Percentiles rank a stretch among this genome's conserved stretches.
Conservation (phyloP, 139 green algal species). For the Chlorella vulgaris region DNA sequence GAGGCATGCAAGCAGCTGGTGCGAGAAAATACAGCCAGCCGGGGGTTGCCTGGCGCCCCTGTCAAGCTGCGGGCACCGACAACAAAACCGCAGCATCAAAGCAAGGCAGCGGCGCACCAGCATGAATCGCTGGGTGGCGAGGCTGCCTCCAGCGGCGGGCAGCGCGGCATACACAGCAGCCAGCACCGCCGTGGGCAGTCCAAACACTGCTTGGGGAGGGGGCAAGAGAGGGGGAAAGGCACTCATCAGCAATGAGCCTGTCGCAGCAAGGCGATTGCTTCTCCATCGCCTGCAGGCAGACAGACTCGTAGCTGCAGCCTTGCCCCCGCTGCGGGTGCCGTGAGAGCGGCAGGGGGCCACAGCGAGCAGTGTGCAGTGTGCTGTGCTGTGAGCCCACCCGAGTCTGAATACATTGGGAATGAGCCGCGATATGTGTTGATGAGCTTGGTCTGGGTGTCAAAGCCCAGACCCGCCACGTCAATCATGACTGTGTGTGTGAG, state of each 20-base stretch:
- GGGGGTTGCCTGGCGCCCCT: no score
- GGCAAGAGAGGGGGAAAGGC: neutral
- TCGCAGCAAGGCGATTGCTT: no score
- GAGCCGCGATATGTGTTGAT: constrained; percentile 72
- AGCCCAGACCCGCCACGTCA: constrained; percentile 81
- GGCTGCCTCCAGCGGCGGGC: constrained; percentile 57
- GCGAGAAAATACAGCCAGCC: neutral
- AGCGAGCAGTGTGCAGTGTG: no score
- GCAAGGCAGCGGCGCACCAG: constrained; percentile 35
- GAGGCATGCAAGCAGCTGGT: neutral
- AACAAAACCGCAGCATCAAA: neutral
- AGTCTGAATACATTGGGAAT: constrained; percentile 85
- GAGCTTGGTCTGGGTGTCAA: constrained; percentile 72
- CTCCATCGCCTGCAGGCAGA: no score
- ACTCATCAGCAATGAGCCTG: neutral
- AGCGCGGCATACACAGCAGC: constrained; percentile 75
- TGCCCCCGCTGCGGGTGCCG: no score
- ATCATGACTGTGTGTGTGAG: constrained; percentile 62
- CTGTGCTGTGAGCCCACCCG: constrained; percentile 4
- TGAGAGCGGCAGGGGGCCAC: no score
- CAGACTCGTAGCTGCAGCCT: no score
- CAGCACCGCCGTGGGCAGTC: constrained; percentile 72
- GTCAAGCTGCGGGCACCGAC: no score
- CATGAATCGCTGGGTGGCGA: constrained; percentile 74
- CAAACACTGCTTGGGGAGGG: constrained; percentile 44